Conservation (phyloP, 2,329 filamentous ascomycete species). For the Bipolaris sorokiniana region DNA sequence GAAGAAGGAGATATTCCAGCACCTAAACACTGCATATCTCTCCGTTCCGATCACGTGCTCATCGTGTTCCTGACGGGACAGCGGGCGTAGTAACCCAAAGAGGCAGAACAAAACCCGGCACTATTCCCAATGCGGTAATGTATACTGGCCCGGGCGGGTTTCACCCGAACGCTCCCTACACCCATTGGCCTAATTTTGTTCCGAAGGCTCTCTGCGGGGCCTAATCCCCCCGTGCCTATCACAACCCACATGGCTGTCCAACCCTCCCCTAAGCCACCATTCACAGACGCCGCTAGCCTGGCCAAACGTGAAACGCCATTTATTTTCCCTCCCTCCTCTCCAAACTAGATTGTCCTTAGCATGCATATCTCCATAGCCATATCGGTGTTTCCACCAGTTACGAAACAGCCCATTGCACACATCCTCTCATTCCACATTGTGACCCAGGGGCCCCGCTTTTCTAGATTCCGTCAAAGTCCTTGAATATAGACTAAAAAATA, state of each 20-base stretch:
- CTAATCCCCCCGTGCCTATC: neutral
- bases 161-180: neutral
- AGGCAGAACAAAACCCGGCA: neutral
- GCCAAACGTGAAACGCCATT: slow-evolving; percentile 6
- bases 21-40: neutral
- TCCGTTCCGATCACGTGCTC: neutral
- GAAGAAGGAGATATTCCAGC: slow-evolving; percentile 28
- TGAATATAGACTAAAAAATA: neutral
- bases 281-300: slow-evolving; percentile 1
- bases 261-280: slow-evolving; percentile 2
- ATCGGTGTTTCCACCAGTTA: slow-evolving; percentile 11
- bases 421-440: slow-evolving; percentile 1
- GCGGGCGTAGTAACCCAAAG: neutral
- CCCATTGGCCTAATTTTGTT: neutral
- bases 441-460: neutral
- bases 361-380: neutral
- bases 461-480: neutral
- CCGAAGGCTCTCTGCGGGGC: neutral
- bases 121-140: too few relatives aligned
- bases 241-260: neutral
- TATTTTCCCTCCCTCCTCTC: neutral
- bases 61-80: neutral
- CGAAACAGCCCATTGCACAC: neutral
- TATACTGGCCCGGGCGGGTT: neutral
- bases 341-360: slow-evolving; percentile 7